Percentiles rank a stretch among this genome's conserved stretches.
Conservation (phyloP, 1,284 basidiomycete species). For the Schizophyllum amplum region DNA sequence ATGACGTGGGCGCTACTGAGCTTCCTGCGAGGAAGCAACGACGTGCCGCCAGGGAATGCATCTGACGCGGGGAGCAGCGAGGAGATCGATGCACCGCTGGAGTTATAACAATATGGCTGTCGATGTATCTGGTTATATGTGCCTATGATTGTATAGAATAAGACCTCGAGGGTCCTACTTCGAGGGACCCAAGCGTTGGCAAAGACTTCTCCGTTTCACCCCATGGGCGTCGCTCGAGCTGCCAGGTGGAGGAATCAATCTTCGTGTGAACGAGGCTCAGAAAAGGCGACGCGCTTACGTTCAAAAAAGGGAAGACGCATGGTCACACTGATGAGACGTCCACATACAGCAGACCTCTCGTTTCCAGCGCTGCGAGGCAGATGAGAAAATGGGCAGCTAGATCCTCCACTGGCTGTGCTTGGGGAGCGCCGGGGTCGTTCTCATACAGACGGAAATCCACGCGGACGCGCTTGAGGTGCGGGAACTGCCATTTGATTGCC, state of each 20-base stretch:
- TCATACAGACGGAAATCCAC: not conserved
- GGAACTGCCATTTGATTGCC: not conserved
- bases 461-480: not conserved
- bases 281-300: not conserved
- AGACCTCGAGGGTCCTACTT: too few relatives aligned
- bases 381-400: not conserved
- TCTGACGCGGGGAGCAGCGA: not conserved
- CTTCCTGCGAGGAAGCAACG: constrained; percentile 36
- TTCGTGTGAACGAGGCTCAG: not conserved
- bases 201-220: too few relatives aligned
- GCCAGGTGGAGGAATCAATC: not conserved
- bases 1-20: constrained; percentile 60
- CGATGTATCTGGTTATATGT: not conserved
- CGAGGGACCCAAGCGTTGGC: too few relatives aligned
- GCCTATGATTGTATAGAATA: too few relatives aligned
- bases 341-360: not conserved
- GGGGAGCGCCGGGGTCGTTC: not conserved
- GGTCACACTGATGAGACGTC: not conserved
- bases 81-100: not conserved
- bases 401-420: not conserved
- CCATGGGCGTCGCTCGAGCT: not conserved
- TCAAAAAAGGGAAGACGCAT: too few relatives aligned
- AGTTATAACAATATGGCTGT: not conserved
- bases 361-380: not conserved
- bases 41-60: not conserved